phyloP scores from a whole-genome alignment of 2,329 filamentous ascomycete species.

The Diaporthe citrichinensis region DNA sequence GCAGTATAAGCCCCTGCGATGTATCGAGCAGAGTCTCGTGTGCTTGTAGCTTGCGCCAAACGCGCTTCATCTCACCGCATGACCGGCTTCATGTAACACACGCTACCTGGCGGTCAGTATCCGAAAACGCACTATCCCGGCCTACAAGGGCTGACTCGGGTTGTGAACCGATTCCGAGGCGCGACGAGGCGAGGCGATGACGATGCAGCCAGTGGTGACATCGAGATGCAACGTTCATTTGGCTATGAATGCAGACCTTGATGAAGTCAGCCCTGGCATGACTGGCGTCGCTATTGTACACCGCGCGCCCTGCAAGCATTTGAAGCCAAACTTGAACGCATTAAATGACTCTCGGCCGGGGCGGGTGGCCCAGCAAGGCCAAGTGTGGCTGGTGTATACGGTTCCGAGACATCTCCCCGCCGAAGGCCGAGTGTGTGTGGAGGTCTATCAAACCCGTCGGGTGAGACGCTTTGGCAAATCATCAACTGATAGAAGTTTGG shows the following conservation, averaged over 20 bases:
- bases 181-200: conserved; percentile 22
- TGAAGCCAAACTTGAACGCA: conserved; percentile 12
- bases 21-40: neutral
- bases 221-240: conserved; percentile 23
- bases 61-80: conserved; percentile 28
- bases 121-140: conserved; percentile 25
- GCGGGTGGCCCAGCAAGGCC: conserved; percentile 23
- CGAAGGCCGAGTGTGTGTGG: conserved; percentile 20
- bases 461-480: neutral
- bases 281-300: neutral
- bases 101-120: conserved; percentile 25
- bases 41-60: conserved; percentile 23
- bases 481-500: neutral
- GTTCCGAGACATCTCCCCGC: conserved; percentile 21
- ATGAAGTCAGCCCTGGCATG: neutral
- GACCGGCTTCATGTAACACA: neutral
- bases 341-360: neutral
- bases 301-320: conserved; percentile 17
- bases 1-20: neutral
- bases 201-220: conserved; percentile 2
- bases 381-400: conserved; percentile 30
- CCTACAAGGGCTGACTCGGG: conserved; percentile 17
- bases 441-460: neutral
- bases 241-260: neutral
- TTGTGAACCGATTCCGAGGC: conserved; percentile 10